These are phyloP conservation scores for Citrus inodora DNA, from an alignment of 345 rosid genomes.

Conservation along the genomic window DNA sequence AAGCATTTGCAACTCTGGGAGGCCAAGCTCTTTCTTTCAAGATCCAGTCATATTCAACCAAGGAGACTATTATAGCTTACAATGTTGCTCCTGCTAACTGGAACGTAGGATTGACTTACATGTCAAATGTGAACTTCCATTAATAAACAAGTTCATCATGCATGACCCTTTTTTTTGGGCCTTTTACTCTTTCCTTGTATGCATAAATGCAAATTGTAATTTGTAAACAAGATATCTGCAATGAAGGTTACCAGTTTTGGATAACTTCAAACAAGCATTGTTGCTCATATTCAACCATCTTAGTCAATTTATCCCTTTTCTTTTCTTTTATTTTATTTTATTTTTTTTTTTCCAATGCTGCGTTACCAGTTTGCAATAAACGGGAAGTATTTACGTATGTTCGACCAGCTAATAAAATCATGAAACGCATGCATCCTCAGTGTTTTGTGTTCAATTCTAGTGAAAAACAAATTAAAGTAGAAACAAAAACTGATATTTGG, in stretches of 20 bases:
- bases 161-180: not conserved
- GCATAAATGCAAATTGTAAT: not conserved
- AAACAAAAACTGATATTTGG: too few relatives aligned
- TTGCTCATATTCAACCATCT: not conserved
- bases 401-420: too few relatives aligned
- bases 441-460: too few relatives aligned
- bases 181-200: not conserved
- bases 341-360: too few relatives aligned
- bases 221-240: not conserved
- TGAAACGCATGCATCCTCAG: too few relatives aligned
- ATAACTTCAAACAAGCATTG: not conserved
- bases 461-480: too few relatives aligned
- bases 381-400: too few relatives aligned
- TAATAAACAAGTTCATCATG: slow-evolving; percentile 17
- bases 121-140: slow-evolving; percentile 50
- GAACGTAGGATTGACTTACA: slow-evolving; percentile 55
- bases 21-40: slow-evolving; percentile 80
- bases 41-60: slow-evolving; percentile 58
- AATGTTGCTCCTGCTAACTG: slow-evolving; percentile 73
- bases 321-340: too few relatives aligned
- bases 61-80: slow-evolving; percentile 50
- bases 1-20: slow-evolving; percentile 67
- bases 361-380: not conserved
- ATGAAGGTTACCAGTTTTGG: not conserved
- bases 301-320: not conserved